Conservation (phyloP, 768 basidiomycete species). For the Flagelloscypha sp. region DNA sequence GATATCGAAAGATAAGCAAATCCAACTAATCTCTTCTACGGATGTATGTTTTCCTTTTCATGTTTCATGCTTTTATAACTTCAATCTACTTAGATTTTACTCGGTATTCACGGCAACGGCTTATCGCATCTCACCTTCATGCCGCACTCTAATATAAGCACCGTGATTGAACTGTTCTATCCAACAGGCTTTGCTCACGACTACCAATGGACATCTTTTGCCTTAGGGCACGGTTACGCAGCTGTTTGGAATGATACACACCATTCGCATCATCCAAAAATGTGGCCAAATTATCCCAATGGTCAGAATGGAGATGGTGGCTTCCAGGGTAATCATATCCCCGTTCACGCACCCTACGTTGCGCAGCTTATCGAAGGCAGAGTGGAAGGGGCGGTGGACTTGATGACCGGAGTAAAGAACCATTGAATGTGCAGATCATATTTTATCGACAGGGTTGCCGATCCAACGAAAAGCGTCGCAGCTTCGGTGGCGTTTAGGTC, state of each 20-base stretch:
- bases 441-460: too few species aligned
- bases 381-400: conserved; percentile 24
- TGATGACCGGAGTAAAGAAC: too few species aligned
- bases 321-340: conserved; percentile 54
- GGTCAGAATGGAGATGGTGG: conserved; percentile 54
- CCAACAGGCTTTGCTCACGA: conserved; percentile 54
- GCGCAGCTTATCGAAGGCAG: conserved; percentile 48
- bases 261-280: conserved; percentile 9
- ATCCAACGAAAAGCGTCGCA: too few species aligned
- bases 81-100: conserved; percentile 27
- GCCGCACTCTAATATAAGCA: conserved; percentile 45
- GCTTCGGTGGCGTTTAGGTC: too few species aligned
- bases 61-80: background rate
- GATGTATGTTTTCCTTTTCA: conserved; percentile 29
- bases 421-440: too few species aligned
- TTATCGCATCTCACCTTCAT: conserved; percentile 56
- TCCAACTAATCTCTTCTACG: conserved; percentile 40
- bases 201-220: conserved; percentile 53
- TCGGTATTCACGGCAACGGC: conserved; percentile 52
- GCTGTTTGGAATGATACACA: conserved; percentile 50
- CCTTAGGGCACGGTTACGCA: conserved; percentile 47
- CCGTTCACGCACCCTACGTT: conserved; percentile 41
- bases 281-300: conserved; percentile 21
- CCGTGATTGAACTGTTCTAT: conserved; percentile 57
- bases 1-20: conserved; percentile 49